Base-by-base conservation (phyloP, 352 stramenopile species). In the Pythium aquatile region DNA sequence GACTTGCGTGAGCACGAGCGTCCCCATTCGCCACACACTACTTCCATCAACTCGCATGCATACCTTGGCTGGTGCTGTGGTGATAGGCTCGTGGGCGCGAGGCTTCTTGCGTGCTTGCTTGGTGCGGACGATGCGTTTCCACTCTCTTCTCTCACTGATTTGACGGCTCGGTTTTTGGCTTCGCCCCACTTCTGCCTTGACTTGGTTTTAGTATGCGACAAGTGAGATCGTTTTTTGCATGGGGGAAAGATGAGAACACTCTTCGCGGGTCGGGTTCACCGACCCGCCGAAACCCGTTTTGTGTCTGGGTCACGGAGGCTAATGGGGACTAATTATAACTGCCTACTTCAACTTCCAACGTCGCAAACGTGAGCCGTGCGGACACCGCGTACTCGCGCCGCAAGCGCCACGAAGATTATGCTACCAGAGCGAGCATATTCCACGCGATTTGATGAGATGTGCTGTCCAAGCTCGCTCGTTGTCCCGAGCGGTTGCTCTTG, bases 171-270 rank as follows among this genome's bases (percentile, higher is more conserved):
- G 30, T 66, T 66, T 66, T 66, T 53, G 59, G 58, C 47, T 58
- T 49, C 47, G 29, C 40, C 24, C 24, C 28, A 33, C 47, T 9
- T 26, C 16, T 13, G 3, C 24, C 10, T 20, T 66, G 59, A 66
- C 59, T 66, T 66, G 59, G 39, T 66, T 58, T 66, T 37, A 66
- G 35, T 66, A 66, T 66, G 39, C 30, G n/a, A 37, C 48, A 26
- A 28, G 28, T 44, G 44, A 26, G 57, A 63, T 55, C 57, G 57
- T 63, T 63, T 63, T 63, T 54, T 17, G 20, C 20, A 17, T 51
- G 5, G 44, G 44, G 40, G 37, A 44, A 44, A 48, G 40, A 9
- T 35, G 32, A 37, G 35, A 51, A 29, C 17, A 51, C 16, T 3
- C 44, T 51, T 24, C 44, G 17, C 17, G 44, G 44, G 44, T 51